Conservation (phyloP, 805 yeast species). For the Yamadazyma nakazawae region DNA sequence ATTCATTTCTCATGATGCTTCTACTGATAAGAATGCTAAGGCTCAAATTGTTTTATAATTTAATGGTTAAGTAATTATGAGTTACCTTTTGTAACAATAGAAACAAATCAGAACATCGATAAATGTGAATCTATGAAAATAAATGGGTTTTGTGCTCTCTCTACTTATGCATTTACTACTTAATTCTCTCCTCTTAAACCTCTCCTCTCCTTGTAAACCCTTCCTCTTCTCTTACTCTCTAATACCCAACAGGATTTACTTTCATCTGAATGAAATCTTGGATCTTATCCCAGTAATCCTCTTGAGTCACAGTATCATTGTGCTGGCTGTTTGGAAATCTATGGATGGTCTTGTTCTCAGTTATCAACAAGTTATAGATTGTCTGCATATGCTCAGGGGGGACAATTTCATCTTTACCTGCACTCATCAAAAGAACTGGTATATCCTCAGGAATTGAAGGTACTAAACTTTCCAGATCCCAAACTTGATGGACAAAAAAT, state of each 20-base stretch:
- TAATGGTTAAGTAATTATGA: conserved; percentile 3
- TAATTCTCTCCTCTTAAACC: not conserved
- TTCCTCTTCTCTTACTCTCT: not conserved
- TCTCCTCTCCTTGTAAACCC: not conserved
- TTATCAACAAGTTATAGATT: conserved; percentile 51
- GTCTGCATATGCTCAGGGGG: conserved; percentile 80
- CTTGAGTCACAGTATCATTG: conserved; percentile 77
- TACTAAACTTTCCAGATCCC: conserved; percentile 75
- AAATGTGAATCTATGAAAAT: not conserved
- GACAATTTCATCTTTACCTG: conserved; percentile 80
- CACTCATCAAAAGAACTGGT: conserved; percentile 72
- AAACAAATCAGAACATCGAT: not conserved
- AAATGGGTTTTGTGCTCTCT: not conserved
- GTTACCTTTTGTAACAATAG: conserved; percentile 7
- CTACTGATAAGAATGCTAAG: conserved; percentile 38
- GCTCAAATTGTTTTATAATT: conserved; percentile 32
- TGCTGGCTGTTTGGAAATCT: conserved; percentile 64
- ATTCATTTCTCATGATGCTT: conserved; percentile 66
- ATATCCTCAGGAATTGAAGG: conserved; percentile 46
- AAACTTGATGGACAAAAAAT: conserved; percentile 66
- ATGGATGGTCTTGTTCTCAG: conserved; percentile 49
- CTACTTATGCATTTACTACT: not conserved
- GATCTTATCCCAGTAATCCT: conserved; percentile 73
- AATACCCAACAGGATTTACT: conserved; percentile 41
- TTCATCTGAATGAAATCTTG: conserved; percentile 49